Base-by-base conservation (phyloP, 805 yeast species). In the Schizosaccharomyces osmophilus region DNA sequence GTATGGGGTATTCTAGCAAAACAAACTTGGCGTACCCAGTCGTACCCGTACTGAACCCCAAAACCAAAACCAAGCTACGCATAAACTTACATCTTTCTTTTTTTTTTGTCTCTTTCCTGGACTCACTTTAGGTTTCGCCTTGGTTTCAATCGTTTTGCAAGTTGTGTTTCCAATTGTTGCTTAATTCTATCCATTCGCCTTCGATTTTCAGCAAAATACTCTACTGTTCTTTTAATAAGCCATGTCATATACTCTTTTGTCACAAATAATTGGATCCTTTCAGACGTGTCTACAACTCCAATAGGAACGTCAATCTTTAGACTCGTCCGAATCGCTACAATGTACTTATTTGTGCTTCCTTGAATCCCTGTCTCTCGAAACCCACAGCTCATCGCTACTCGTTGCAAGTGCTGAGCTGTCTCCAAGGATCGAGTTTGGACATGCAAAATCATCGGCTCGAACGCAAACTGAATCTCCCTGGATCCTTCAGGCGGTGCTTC, bases 361-460 rank as follows among this genome's bases (percentile, higher is more conserved):
- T 94, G 94, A 58, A 87, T 85, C 0, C 95, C 95, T 39, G 86
- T 78, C 70, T 87, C 95, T 67, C 95, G 76, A 67, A 84, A 87
- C 2, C 95, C 95, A 71, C 93, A 83, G 1, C 78, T 77, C 86
- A 87, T 83, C 0, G 95, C 95, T 0, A 79, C 71, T 45, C 82
- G 79, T 64, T 82, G 85, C 11, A 87, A 69, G 48, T 71, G 71
- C n/a, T 77, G 74, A 0, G 95, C 95, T 4, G 76, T 70, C 15
- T 70, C 73, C 31, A 75, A 70, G 65, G 80, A 77, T 58, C 90
- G 75, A 67, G 95, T 85, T 67, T 85, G 83, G 4, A 87, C 87
- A 70, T 87, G 95, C 59, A 87, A 72, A 59, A 87, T 87, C 69
- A 87, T 76, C 3, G 95, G 94, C 71, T 87, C 95, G 66, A 82